Percentiles rank a stretch among this genome's conserved stretches.
Conservation (phyloP, 2,329 filamentous ascomycete genomes). For the Stachybotrys chlorohalonatus region DNA sequence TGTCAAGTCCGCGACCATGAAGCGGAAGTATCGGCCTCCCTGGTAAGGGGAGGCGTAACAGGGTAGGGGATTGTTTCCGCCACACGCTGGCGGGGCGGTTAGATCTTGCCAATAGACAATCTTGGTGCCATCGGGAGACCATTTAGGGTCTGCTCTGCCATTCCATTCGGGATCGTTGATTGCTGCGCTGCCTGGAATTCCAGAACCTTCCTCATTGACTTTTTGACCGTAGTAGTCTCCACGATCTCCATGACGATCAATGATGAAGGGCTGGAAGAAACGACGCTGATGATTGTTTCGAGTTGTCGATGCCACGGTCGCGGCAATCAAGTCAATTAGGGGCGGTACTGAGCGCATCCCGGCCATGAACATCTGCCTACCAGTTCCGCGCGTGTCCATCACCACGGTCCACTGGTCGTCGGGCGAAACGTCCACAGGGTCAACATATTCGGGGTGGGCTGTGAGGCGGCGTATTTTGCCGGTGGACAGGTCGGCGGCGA, state of each 20-base stretch:
- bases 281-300: slow-evolving; percentile 35
- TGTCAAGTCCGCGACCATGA: slow-evolving; percentile 31
- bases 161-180: slow-evolving; percentile 40
- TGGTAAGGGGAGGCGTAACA: slow-evolving; percentile 29
- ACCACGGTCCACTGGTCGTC: slow-evolving; percentile 33
- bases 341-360: slow-evolving; percentile 32
- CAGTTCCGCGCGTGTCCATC: slow-evolving; percentile 31
- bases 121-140: slow-evolving; percentile 28
- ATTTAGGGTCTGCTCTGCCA: slow-evolving; percentile 32
- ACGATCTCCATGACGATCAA: slow-evolving; percentile 34
- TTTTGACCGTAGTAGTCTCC: slow-evolving; percentile 32
- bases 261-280: slow-evolving; percentile 35
- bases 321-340: slow-evolving; percentile 25
- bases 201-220: slow-evolving; percentile 27
- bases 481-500: slow-evolving; percentile 28
- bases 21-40: slow-evolving; percentile 25
- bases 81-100: slow-evolving; percentile 28
- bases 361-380: slow-evolving; percentile 30
- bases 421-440: slow-evolving; percentile 30
- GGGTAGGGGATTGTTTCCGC: slow-evolving; percentile 29
- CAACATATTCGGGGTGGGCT: slow-evolving; percentile 32
- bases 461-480: slow-evolving; percentile 32
- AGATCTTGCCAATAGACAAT: slow-evolving; percentile 33
- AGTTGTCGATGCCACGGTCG: slow-evolving; percentile 24
- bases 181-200: slow-evolving; percentile 15